phyloP scores from a whole-genome alignment of 805 yeast genomes.

The Scheffersomyces spartinae region DNA sequence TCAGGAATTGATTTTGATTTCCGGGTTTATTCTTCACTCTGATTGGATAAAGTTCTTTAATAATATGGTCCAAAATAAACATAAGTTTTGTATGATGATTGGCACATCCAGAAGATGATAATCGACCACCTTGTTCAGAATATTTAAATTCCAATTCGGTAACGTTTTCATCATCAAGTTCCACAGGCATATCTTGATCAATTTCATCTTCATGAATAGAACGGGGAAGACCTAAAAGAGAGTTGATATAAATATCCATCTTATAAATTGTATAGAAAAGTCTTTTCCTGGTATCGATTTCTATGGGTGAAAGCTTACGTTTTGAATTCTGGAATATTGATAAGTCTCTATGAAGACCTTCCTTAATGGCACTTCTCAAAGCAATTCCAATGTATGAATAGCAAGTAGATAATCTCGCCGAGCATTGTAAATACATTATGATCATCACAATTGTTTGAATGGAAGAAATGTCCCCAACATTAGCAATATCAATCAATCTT shows the following conservation, averaged over 20 bases:
- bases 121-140: slow-evolving; percentile 36
- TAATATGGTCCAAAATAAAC: slow-evolving; percentile 58
- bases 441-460: slow-evolving; percentile 83
- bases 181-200: slow-evolving; percentile 79
- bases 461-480: slow-evolving; percentile 70
- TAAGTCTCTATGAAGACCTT: slow-evolving; percentile 72
- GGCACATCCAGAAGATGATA: slow-evolving; percentile 70
- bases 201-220: slow-evolving; percentile 67
- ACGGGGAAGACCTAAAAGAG: slow-evolving; percentile 77
- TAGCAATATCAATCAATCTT: slow-evolving; percentile 68
- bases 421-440: slow-evolving; percentile 75
- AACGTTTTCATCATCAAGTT: slow-evolving; percentile 78
- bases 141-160: slow-evolving; percentile 48
- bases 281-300: slow-evolving; percentile 72
- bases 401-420: slow-evolving; percentile 78
- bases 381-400: slow-evolving; percentile 88
- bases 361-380: slow-evolving; percentile 66
- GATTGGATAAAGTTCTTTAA: slow-evolving; percentile 65
- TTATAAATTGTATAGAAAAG: slow-evolving; percentile 84
- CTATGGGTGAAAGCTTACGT: slow-evolving; percentile 58
- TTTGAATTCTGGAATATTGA: slow-evolving; percentile 33
- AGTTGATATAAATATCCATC: slow-evolving; percentile 82
- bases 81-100: slow-evolving; percentile 75
- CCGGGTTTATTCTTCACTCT: slow-evolving; percentile 24
- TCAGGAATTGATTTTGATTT: slow-evolving; percentile 10